Percentiles rank a stretch among this genome's conserved stretches.
Evolutionary conservation across 768 basidiomycete genomes (phyloP).

Genomic region (Albatrellus ellisii): DNA sequence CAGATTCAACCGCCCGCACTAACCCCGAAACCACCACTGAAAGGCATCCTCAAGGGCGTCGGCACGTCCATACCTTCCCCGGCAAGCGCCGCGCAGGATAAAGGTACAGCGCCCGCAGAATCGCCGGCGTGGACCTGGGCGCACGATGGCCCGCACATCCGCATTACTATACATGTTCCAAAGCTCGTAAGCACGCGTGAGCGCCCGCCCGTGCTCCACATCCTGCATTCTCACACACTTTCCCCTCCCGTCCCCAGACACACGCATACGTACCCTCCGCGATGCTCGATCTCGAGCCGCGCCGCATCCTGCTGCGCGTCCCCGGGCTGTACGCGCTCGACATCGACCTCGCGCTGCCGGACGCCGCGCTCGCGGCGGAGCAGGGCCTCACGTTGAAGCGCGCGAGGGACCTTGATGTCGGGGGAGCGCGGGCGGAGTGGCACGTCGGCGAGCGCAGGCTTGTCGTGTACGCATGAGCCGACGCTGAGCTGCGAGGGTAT

Average conservation of each 20-base stretch:
- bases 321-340: constrained; percentile 39
- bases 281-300: constrained; percentile 53
- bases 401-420: constrained; percentile 45
- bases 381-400: constrained; percentile 40
- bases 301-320: constrained; percentile 39
- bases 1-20: constrained; percentile 10
- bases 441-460: constrained; percentile 29
- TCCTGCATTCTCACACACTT: too few species aligned
- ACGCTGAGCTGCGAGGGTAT: too few species aligned
- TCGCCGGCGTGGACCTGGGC: constrained; percentile 42
- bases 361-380: constrained; percentile 33
- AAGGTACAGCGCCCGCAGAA: constrained; percentile 4
- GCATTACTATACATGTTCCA: constrained; percentile 41
- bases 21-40: constrained; percentile 9
- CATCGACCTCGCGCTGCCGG: constrained; percentile 40
- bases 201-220: too few species aligned
- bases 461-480: neutral
- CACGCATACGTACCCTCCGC: constrained; percentile 30
- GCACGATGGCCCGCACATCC: constrained; percentile 27
- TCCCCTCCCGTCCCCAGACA: constrained; percentile 24
- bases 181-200: constrained; percentile 34
- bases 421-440: constrained; percentile 58
- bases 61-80: neutral
- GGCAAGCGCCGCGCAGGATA: neutral
- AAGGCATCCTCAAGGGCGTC: constrained; percentile 30